phyloP scores from a whole-genome alignment of 2,329 filamentous ascomycete species.

The Penicillium sp. region DNA sequence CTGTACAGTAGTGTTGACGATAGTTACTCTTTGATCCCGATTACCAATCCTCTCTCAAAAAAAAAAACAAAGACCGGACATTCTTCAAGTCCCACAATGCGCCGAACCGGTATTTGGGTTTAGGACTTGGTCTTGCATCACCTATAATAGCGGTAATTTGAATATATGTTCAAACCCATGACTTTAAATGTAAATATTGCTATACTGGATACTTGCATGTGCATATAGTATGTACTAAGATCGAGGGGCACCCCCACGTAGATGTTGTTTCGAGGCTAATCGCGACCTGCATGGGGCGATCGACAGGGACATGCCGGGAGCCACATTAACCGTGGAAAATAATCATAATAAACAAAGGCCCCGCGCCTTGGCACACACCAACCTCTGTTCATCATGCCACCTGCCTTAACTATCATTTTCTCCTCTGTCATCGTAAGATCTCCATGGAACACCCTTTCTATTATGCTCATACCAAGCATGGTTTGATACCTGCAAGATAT shows the following conservation, averaged over 20 bases:
- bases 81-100: background rate
- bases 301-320: conserved; percentile 21
- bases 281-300: conserved; percentile 15
- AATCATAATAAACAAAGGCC: conserved; percentile 15
- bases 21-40: background rate
- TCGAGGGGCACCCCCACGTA: background rate
- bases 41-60: background rate
- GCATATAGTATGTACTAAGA: background rate
- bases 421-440: background rate
- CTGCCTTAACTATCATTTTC: too few species aligned
- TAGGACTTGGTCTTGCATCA: background rate
- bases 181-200: too few species aligned
- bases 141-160: background rate
- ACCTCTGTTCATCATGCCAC: background rate
- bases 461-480: background rate
- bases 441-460: background rate
- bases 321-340: background rate
- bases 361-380: background rate
- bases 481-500: too few species aligned
- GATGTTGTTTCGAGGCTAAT: background rate
- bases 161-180: background rate
- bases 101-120: background rate
- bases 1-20: background rate
- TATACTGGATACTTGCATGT: too few species aligned
- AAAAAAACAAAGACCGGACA: background rate